phyloP scores from a whole-genome alignment of 108 stramenopile species.

The Cyclotella sp. region DNA sequence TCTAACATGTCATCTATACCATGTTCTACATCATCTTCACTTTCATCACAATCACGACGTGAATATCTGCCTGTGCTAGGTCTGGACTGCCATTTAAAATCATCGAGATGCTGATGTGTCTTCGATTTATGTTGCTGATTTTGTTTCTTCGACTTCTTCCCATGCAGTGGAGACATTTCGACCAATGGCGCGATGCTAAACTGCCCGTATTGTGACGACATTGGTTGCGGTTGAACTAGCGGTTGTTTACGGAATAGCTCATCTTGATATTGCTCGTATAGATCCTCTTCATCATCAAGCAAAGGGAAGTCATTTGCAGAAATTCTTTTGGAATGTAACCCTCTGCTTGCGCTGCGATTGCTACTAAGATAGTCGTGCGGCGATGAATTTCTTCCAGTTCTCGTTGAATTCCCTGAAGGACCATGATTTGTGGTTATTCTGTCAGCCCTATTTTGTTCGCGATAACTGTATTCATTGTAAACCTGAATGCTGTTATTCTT shows the following conservation, averaged over 20 bases:
- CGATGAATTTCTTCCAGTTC: too few relatives aligned
- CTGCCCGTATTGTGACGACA: conserved; percentile 6
- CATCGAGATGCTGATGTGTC: background rate
- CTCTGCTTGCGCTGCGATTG: too few relatives aligned
- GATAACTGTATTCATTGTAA: too few relatives aligned
- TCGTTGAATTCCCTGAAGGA: too few relatives aligned
- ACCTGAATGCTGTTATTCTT: too few relatives aligned
- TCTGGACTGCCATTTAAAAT: background rate
- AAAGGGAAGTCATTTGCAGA: background rate
- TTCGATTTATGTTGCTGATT: background rate
- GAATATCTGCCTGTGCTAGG: conserved; percentile 9
- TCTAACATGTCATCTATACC: background rate
- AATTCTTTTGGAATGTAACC: too few relatives aligned
- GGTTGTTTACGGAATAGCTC: conserved; percentile 16
- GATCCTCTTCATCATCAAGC: conserved; percentile 18
- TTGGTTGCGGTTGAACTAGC: background rate
- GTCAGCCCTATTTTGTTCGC: too few relatives aligned
- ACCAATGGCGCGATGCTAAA: conserved; percentile 8
- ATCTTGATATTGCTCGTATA: conserved; percentile 30
- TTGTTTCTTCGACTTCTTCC: conserved; percentile 14
- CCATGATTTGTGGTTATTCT: too few relatives aligned
- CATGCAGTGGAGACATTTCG: conserved; percentile 2
- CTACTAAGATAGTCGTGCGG: too few relatives aligned
- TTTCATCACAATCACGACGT: conserved; percentile 1
- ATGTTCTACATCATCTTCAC: background rate